Conservation (phyloP, 441 rosid species). For the Cnidoscolus chayamansa region DNA sequence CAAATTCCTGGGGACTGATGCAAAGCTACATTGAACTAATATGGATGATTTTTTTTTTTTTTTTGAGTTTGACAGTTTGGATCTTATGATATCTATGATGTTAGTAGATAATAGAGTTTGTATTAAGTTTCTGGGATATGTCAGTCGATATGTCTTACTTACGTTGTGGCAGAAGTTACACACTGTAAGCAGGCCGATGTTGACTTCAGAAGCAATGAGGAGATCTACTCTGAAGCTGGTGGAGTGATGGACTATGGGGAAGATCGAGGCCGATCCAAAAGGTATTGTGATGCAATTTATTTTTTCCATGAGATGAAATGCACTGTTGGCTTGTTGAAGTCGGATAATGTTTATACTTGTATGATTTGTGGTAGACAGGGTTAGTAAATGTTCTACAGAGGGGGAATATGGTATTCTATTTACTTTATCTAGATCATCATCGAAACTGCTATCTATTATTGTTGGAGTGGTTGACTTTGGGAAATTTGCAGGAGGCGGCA, state of each 20-base stretch:
- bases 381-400: background rate
- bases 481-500: constrained; percentile 78
- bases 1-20: background rate
- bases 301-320: background rate
- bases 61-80: background rate
- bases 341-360: background rate
- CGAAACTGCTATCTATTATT: background rate
- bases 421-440: background rate
- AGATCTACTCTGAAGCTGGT: constrained; percentile 87
- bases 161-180: constrained; percentile 98
- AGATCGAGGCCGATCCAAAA: constrained; percentile 90
- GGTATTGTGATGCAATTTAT: constrained; percentile 41
- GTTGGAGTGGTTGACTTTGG: constrained; percentile 8
- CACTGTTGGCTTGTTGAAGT: background rate
- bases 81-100: background rate
- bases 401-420: background rate
- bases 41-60: background rate
- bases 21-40: background rate
- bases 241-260: constrained; percentile 98
- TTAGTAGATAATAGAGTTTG: constrained; percentile 22
- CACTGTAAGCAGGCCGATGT: constrained; percentile 89
- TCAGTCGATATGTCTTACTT: constrained; percentile 98
- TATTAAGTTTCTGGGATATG: constrained; percentile 41
- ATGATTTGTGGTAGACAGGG: background rate
- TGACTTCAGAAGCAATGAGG: constrained; percentile 88